Conservation (phyloP, 257 asterid species). For the Coffea canephora region DNA sequence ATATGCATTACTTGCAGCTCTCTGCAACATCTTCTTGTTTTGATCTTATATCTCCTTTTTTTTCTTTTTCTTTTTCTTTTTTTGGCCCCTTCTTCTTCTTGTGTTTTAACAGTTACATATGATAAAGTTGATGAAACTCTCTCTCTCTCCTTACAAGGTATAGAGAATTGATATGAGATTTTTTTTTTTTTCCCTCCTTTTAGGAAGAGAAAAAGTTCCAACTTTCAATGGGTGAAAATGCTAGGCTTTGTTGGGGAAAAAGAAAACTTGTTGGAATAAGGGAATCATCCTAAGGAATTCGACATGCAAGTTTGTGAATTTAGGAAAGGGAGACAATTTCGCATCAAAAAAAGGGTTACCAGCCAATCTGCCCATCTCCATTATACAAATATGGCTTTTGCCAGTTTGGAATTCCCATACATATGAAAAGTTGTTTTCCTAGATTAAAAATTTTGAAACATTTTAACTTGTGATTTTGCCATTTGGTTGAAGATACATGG, state of each 20-base stretch:
- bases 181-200: neutral
- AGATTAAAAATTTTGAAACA: no score
- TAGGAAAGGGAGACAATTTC: constrained; percentile 42
- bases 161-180: neutral
- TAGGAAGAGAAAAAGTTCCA: constrained; percentile 25
- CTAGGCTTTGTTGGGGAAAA: neutral
- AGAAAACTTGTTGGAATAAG: neutral
- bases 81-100: neutral
- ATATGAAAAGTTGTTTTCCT: no score
- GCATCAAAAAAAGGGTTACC: constrained; percentile 44
- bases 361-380: constrained; percentile 13
- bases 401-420: neutral
- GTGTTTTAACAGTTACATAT: neutral
- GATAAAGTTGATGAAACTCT: neutral
- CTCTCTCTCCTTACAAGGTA: constrained; percentile 4
- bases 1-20: constrained; percentile 48
- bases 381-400: neutral
- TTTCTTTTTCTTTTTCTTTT: neutral
- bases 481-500: no score
- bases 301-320: neutral
- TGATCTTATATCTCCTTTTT: neutral
- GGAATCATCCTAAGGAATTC: neutral
- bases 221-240: constrained; percentile 11
- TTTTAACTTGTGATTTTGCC: neutral
- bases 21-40: constrained; percentile 34